Conservation (phyloP, 2,329 filamentous ascomycete genomes). For the Lachnellula cervina region DNA sequence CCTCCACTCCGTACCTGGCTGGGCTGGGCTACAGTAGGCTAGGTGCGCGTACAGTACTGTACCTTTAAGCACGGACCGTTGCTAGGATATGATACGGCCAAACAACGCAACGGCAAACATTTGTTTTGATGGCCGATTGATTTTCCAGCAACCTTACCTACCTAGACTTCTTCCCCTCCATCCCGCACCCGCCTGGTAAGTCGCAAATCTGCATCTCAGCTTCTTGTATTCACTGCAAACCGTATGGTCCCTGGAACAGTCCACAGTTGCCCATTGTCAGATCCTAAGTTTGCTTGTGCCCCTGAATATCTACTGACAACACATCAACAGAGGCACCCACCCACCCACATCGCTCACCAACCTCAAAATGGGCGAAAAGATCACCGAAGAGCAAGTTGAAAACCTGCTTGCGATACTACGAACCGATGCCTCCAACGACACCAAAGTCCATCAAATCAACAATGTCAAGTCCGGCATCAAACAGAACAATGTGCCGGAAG, state of each 20-base stretch:
- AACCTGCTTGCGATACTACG: conserved; percentile 49
- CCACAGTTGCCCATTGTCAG: background rate
- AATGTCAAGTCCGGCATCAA: conserved; percentile 84
- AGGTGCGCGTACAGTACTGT: too few species aligned
- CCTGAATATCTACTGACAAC: conserved; percentile 10
- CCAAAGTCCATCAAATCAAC: conserved; percentile 67
- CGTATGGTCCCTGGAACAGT: background rate
- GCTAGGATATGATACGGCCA: background rate
- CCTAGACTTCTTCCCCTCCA: background rate
- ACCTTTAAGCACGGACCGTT: too few species aligned
- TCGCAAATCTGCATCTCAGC: background rate
- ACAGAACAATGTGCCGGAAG: conserved; percentile 81
- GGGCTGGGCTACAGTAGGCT: too few species aligned
- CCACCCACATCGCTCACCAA: conserved; percentile 4
- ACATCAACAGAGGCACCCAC: conserved; percentile 15
- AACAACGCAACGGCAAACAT: background rate
- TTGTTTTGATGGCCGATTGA: conserved; percentile 3
- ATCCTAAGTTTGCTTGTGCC: background rate
- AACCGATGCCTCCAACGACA: conserved; percentile 63
- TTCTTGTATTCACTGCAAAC: background rate
- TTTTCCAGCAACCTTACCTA: background rate
- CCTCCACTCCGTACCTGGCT: too few species aligned
- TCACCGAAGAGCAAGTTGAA: conserved; percentile 54
- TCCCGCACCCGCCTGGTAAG: background rate
- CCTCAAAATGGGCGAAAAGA: conserved; percentile 48